These are phyloP conservation scores for Leucocoprinus sp. DNA, from an alignment of 768 basidiomycete genomes.

Conservation along the genomic window DNA sequence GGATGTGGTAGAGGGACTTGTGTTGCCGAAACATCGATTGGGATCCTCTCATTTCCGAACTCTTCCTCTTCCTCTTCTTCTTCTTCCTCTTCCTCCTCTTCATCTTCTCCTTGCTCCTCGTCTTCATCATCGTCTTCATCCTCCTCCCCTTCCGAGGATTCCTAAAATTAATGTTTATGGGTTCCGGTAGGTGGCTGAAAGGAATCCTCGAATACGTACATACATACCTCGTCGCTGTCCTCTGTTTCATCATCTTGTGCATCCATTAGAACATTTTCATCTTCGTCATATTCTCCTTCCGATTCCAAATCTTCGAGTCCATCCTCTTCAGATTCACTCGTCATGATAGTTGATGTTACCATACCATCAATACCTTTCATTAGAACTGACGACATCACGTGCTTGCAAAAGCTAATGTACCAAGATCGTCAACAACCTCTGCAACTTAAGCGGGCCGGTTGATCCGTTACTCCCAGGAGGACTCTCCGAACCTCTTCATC, in stretches of 20 bases:
- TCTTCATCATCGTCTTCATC: constrained; percentile 40
- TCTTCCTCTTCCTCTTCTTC: constrained; percentile 49
- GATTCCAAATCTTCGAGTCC: constrained; percentile 41
- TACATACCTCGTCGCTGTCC: constrained; percentile 14
- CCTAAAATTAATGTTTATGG: neutral
- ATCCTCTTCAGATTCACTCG: constrained; percentile 59
- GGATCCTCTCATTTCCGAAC: constrained; percentile 16
- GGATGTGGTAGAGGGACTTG: constrained; percentile 8
- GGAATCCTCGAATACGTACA: neutral
- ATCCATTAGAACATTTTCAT: constrained; percentile 8
- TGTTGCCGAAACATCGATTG: constrained; percentile 17
- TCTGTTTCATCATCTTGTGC: constrained; percentile 9
- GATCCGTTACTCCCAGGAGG: constrained; percentile 5
- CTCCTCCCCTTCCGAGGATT: constrained; percentile 40
- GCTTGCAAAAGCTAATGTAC: too few relatives aligned
- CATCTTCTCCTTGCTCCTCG: constrained; percentile 43
- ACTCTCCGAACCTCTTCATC: constrained; percentile 5
- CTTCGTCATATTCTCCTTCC: constrained; percentile 12
- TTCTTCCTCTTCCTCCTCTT: constrained; percentile 37
- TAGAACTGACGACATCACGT: too few relatives aligned
- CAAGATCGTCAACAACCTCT: too few relatives aligned
- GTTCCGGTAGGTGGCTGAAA: neutral
- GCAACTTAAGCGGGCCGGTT: neutral
- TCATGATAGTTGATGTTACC: constrained; percentile 28
- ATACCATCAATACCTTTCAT: too few relatives aligned